Evolutionary conservation across 352 stramenopile species (phyloP), one percentile per base, ranked within the genome.

Genomic region (Lagenidium giganteum): DNA sequence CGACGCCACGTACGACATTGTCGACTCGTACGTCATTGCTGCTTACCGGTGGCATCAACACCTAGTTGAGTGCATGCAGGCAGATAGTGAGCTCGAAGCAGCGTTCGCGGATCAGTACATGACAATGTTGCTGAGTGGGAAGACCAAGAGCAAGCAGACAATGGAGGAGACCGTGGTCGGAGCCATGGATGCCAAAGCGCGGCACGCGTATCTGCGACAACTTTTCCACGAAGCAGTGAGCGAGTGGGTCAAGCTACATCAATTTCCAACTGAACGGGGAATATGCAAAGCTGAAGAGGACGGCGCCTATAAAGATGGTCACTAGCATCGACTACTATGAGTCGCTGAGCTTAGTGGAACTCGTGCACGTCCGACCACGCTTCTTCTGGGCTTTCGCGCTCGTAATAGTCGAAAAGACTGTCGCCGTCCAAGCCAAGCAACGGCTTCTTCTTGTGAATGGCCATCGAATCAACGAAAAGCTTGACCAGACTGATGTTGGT

Each of bases 401-500:
- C 68, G 77, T 99, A 99, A 63, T 99, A 97, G 57, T 99, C 95
- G 61, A 98, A 99, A 35, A 99, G 74, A 54, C 84, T 97, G 57
- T 96, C 80, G 14, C 95, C 71, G 47, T 98, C 85, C 18, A 99
- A 69, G 12, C 92, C 94, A 42, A 96, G 71, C 54, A 98, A 56
- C 43, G 70, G 90, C 80, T 93, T 55, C 51, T 96, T 80, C 63
- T 97, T 93, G 79, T 98, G 83, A 53, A 96, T 83, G 33, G 68
- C 75, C 67, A 97, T 91, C n/a, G 87, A 61, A 45, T 95, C 83
- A 36, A 94, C 87, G 56, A 97, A 96, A 36, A 97, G 71, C 71
- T 96, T 89, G 45, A 96, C 87, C 37, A 96, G 64, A 38, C 83
- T 92, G 36, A 90, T 87, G 68, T 95, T 95, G 17, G 90, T 97